phyloP scores from a whole-genome alignment of 768 basidiomycete species.

The Suillus occidentalis region DNA sequence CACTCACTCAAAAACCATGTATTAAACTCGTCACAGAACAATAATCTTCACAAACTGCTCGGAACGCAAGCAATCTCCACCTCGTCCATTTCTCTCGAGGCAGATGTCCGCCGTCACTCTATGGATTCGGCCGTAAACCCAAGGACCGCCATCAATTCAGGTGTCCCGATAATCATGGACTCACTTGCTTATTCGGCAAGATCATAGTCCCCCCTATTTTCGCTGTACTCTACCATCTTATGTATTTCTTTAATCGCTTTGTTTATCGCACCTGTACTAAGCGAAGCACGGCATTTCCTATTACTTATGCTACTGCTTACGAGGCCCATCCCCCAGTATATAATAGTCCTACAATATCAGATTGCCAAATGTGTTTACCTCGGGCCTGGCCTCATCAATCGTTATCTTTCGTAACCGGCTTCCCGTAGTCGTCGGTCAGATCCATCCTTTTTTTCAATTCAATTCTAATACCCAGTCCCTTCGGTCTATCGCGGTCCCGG shows the following conservation, averaged over 20 bases:
- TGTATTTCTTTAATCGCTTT: not conserved
- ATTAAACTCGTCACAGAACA: constrained; percentile 21
- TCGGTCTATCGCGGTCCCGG: not conserved
- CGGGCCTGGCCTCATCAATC: not conserved
- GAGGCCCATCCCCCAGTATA: not conserved
- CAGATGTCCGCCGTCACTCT: constrained; percentile 34
- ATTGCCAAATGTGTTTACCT: not conserved
- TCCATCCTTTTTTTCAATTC: not conserved
- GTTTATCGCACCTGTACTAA: not conserved
- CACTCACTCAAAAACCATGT: constrained; percentile 1
- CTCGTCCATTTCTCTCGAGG: constrained; percentile 30
- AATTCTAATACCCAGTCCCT: not conserved
- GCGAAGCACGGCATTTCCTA: not conserved
- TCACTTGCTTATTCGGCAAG: not conserved
- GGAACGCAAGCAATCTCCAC: constrained; percentile 22
- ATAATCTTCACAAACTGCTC: constrained; percentile 32
- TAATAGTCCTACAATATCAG: not conserved
- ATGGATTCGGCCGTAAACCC: constrained; percentile 31
- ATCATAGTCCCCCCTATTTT: not conserved
- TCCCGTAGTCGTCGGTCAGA: not conserved
- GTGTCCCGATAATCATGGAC: not conserved
- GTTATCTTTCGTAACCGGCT: not conserved
- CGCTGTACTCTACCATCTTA: not conserved
- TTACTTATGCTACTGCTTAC: constrained; percentile 1
- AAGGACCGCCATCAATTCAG: not conserved